These are phyloP conservation scores for Amaranthus palmeri DNA, from an alignment of 148 eudicot species.

Conservation along the genomic window DNA sequence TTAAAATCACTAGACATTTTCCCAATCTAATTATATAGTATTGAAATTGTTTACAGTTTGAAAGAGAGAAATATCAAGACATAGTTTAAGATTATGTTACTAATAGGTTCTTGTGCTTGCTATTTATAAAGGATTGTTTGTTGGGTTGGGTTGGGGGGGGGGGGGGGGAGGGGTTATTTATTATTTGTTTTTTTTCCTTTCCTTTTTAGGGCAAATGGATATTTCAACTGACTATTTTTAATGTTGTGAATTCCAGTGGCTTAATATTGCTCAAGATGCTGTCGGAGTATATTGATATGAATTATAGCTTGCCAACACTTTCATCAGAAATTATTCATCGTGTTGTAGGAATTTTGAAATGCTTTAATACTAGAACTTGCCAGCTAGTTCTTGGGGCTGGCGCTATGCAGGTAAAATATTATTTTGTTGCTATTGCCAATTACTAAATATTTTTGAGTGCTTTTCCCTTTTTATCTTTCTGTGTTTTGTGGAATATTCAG, in stretches of 20 bases:
- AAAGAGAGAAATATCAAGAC: background rate
- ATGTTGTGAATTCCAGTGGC: constrained; percentile 57
- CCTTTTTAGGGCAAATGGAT: background rate
- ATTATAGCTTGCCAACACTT: constrained; percentile 63
- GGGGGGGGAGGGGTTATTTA: background rate
- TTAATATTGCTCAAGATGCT: constrained; percentile 95
- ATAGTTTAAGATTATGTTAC: background rate
- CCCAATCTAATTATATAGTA: background rate
- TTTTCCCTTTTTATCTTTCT: background rate
- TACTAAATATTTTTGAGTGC: background rate
- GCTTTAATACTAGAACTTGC: constrained; percentile 88
- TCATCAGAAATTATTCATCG: constrained; percentile 93
- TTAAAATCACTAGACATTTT: too few relatives aligned
- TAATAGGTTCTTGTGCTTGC: background rate
- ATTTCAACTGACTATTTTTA: constrained; percentile 7
- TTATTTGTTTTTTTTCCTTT: too few relatives aligned
- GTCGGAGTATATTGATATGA: constrained; percentile 96
- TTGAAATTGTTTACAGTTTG: background rate
- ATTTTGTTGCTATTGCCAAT: background rate
- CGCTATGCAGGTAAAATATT: constrained; percentile 80
- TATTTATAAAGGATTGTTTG: background rate
- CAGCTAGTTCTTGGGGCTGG: constrained; percentile 99
- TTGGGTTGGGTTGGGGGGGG: background rate
- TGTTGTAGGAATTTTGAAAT: constrained; percentile 88
- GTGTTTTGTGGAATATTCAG: background rate